Evolutionary conservation across 2,329 filamentous ascomycete genomes (phyloP).

Genomic region (Paraconiothyrium brasiliense): DNA sequence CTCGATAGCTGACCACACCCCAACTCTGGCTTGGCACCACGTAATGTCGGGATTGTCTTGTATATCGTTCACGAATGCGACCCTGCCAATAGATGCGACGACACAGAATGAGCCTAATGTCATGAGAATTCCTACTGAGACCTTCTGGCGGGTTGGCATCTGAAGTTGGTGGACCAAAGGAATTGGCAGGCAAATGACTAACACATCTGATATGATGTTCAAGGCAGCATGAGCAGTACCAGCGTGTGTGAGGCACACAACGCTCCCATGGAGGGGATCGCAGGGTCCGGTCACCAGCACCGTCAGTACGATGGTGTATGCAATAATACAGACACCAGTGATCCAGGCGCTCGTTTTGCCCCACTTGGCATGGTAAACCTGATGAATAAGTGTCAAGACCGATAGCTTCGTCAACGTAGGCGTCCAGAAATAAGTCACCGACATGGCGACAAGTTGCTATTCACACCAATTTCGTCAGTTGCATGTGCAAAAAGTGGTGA

Average conservation of each 20-base stretch:
- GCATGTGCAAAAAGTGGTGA: background rate
- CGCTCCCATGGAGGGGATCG: conserved; percentile 9
- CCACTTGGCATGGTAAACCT: conserved; percentile 8
- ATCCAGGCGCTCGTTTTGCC: conserved; percentile 1
- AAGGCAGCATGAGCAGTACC: conserved; percentile 6
- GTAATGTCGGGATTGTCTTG: conserved; percentile 9
- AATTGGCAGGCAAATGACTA: conserved; percentile 3
- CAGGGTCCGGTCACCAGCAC: conserved; percentile 6
- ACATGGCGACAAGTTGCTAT: conserved; percentile 8
- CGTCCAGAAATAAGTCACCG: conserved; percentile 5
- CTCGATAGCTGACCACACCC: conserved; percentile 4
- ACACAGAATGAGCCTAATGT: conserved; percentile 5
- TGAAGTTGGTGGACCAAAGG: conserved; percentile 10
- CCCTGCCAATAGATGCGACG: conserved; percentile 6
- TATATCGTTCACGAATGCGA: conserved; percentile 1
- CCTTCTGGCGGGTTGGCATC: conserved; percentile 3
- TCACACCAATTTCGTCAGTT: background rate
- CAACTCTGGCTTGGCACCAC: conserved; percentile 10
- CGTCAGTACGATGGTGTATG: conserved; percentile 5
- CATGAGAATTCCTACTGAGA: conserved; percentile 9
- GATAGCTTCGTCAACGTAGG: conserved; percentile 3
- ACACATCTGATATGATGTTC: conserved; percentile 5
- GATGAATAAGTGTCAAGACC: background rate
- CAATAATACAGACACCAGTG: background rate
- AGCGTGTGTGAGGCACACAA: conserved; percentile 5